These are phyloP conservation scores for Nitzschia palea DNA, from an alignment of 108 stramenopile genomes.

Conservation along the genomic window DNA sequence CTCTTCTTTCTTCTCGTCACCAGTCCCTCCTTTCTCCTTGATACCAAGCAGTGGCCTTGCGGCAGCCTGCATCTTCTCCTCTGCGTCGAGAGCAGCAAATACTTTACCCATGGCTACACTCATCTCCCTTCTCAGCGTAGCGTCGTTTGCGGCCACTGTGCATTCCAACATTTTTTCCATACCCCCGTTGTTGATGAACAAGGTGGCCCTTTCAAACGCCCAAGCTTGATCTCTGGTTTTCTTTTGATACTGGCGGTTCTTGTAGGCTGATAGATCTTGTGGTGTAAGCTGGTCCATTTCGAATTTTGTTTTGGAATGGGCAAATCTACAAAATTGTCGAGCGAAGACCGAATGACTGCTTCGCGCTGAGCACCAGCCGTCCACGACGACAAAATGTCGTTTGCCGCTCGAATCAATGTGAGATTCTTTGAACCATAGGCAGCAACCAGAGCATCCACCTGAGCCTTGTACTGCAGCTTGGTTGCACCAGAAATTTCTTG, in stretches of 20 bases:
- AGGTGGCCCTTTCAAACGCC: slow-evolving; percentile 51
- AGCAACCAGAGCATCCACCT: slow-evolving; percentile 32
- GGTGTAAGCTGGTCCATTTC: slow-evolving; percentile 70
- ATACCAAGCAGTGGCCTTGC: slow-evolving; percentile 44
- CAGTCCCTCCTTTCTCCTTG: slow-evolving; percentile 20
- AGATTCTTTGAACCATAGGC: slow-evolving; percentile 34
- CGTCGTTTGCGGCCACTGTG: slow-evolving; percentile 43
- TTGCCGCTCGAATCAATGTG: slow-evolving; percentile 54
- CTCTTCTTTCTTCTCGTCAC: slow-evolving; percentile 29
- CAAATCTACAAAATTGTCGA: slow-evolving; percentile 33
- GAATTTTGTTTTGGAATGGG: slow-evolving; percentile 32
- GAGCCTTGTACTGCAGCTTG: slow-evolving; percentile 12
- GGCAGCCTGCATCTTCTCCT: slow-evolving; percentile 54
- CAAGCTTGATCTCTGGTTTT: slow-evolving; percentile 44
- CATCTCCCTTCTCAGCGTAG: slow-evolving; percentile 60
- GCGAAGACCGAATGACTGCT: slow-evolving; percentile 51
- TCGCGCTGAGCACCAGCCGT: slow-evolving; percentile 67
- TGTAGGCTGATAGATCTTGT: slow-evolving; percentile 61
- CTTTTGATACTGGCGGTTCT: slow-evolving; percentile 53
- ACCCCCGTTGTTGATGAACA: slow-evolving; percentile 58
- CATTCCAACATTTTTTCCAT: slow-evolving; percentile 56
- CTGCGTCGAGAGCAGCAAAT: slow-evolving; percentile 37
- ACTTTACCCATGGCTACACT: slow-evolving; percentile 52
- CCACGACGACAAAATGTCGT: slow-evolving; percentile 78
- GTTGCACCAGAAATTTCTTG: slow-evolving; percentile 39